Evolutionary conservation across 225 moss, liverwort and hornwort genomes (phyloP).

Genomic region (Takakia lepidozioides): DNA sequence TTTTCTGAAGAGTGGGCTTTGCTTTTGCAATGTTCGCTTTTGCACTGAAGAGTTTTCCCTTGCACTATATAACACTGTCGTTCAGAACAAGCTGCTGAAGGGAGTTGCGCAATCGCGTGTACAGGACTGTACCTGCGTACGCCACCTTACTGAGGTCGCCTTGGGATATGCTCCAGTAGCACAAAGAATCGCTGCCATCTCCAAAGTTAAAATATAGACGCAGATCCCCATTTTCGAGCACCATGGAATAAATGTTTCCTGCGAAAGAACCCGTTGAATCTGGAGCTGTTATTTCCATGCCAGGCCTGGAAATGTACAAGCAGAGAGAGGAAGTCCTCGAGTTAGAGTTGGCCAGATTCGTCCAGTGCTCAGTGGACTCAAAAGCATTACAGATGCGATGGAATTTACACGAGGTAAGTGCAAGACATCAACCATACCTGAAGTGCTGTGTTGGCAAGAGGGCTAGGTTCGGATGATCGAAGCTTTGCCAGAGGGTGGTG

Average conservation of each 20-base stretch:
- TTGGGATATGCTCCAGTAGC: constrained; percentile 4
- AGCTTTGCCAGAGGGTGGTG: constrained; percentile 1
- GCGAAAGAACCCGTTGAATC: neutral
- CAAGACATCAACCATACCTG: constrained; percentile 1
- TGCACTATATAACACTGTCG: too few relatives aligned
- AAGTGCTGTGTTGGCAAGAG: neutral
- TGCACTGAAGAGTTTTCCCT: too few relatives aligned
- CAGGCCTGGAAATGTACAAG: too few relatives aligned
- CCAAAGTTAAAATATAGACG: constrained; percentile 2
- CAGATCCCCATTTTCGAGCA: constrained; percentile 5
- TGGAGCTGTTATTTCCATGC: constrained; percentile 1
- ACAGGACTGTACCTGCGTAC: constrained; percentile 1
- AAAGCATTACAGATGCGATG: too few relatives aligned
- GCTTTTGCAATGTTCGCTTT: too few relatives aligned
- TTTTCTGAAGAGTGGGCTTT: neutral
- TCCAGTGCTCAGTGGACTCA: too few relatives aligned
- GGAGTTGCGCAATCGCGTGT: neutral
- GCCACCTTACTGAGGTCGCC: constrained; percentile 2
- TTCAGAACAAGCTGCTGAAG: neutral
- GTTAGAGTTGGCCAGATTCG: too few relatives aligned
- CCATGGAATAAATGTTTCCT: constrained; percentile 2
- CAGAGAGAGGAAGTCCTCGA: too few relatives aligned
- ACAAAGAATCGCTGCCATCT: neutral
- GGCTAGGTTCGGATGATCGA: neutral
- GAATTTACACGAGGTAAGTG: too few relatives aligned